Evolutionary conservation across 202 grass and related monocot species (phyloP), one percentile per base, ranked within the genome.

Genomic region (Panicum virgatum): DNA sequence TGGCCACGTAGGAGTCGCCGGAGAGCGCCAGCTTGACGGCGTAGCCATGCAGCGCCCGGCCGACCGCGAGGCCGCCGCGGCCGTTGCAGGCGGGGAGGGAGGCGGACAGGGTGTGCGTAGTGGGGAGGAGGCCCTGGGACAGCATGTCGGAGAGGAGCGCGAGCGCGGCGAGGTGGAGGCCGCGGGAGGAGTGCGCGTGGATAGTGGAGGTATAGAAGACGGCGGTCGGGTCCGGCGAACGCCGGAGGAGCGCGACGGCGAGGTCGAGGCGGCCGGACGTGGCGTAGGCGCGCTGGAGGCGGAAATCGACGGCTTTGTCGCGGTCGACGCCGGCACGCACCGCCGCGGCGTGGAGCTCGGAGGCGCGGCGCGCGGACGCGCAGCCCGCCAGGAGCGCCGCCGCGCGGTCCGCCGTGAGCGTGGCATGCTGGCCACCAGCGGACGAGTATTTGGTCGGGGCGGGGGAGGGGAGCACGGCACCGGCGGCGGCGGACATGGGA

Each of bases 121-220:
- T 90, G 72, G 90, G 90, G 71, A 83, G 39, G 86, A 92, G 72
- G 37, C 84, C 70, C 12, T n/a, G 46, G 20, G 62, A 79, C 43
- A 97, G 88, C 95, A 97, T 97, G 50, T 92, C 79, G 36, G 88
- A 91, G 84, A 97, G 84, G 45, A 97, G 92, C 30, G 84, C 72
- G 74, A 94, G 90, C 12, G 92, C 88, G 29, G 86, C 61, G 72
- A 54, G 68, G 82, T 80, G 86, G 86, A 82, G 86, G 60, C 88
- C 92, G 1, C 79, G 86, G 81, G 76, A 84, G 64, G 92, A 87
- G 82, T 92, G 94, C 42, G 94, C 83, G 51, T 94, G 92, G 85
- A 97, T 88, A 40, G 86, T 84, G 51, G 90, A 84, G 75, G 92
- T 93, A 84, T 90, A 97, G 92, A 97, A 91, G 62, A 91, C 80